A percentile compares a stretch with the other conserved stretches of the same genome.
These are phyloP conservation scores for Aquanectria penicillioides DNA, from an alignment of 2,329 filamentous ascomycete species.

Conservation along the genomic window DNA sequence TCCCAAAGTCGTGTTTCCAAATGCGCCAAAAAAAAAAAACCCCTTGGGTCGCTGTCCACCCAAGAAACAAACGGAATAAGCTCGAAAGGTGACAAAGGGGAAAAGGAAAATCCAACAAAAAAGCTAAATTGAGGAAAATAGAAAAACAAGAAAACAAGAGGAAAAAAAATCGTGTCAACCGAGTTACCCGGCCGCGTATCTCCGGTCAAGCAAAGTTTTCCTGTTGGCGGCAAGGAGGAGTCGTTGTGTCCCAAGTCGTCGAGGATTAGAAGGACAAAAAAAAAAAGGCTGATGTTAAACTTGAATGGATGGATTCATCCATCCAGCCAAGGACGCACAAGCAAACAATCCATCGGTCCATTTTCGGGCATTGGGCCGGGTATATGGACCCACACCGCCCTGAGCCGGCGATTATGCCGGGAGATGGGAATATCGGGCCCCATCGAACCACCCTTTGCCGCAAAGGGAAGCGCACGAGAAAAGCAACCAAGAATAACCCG, in stretches of 20 bases:
- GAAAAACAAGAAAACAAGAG: background rate
- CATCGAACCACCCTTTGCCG: slow-evolving; percentile 33
- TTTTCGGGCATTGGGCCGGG: slow-evolving; percentile 23
- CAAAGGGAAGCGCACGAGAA: slow-evolving; percentile 16
- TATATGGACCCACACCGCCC: slow-evolving; percentile 23
- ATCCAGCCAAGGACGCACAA: background rate
- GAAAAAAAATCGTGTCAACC: background rate
- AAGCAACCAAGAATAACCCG: slow-evolving; percentile 16
- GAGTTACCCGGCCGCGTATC: too few species aligned
- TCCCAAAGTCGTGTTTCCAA: background rate
- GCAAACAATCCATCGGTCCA: slow-evolving; percentile 13
- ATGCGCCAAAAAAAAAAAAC: slow-evolving; percentile 8
- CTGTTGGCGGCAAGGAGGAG: too few species aligned
- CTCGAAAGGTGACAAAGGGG: background rate
- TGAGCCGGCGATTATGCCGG: slow-evolving; percentile 26
- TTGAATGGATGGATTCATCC: too few species aligned
- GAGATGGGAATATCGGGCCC: slow-evolving; percentile 26
- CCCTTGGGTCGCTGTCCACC: background rate
- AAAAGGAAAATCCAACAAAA: background rate
- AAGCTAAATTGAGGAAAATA: background rate
- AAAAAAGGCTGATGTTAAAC: too few species aligned
- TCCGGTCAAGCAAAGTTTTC: too few species aligned
- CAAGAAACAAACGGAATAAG: too few species aligned
- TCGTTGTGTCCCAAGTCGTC: too few species aligned
- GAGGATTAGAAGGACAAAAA: too few species aligned